Evolutionary conservation across 2,329 filamentous ascomycete genomes (phyloP), one percentile per base, ranked within the genome.

Genomic region (Aspergillus sp.): DNA sequence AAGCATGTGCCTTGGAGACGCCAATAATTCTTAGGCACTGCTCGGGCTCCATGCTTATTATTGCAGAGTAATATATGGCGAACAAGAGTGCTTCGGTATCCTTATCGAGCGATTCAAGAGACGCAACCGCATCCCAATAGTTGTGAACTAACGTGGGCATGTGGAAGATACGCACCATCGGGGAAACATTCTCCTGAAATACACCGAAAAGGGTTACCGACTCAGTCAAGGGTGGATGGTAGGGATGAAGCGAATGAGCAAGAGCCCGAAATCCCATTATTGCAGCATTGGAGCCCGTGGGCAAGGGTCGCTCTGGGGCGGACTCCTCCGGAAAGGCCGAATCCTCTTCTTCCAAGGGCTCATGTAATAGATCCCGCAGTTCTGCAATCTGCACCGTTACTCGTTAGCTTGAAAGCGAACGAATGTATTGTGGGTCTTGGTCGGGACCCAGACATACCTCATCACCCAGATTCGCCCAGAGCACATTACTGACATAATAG

Each of bases 401-500:
- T 32, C 7, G n/a, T 50, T 6, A 32, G 25, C 28, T 12, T 5
- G 2, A 17, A 30, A n/a, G n/a, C 47, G 32, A 13, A 36, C 12
- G 32, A 13, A 32, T 32, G 15, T n/a, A 30, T 12, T 17, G 10
- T 17, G 28, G 7, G 1, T 41, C 39, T 48, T 6, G 13, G 17
- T 43, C 9, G 32, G 3, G 4, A 17, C 38, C 19, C 36, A 15
- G 38, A 43, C 69, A 50, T 67, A 82, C 81, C 76, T 87, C 84
- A 56, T 85, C 84, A 58, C 84, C 85, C 63, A 88, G 74, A 64
- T 80, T 85, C 3, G 84, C 83, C 84, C 85, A 87, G 63, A 87
- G 85, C 21, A 81, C 82, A 68, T 84, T 87, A 70, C 85, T 87
- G 67, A 88, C 83, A 70, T 88, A 88, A 60, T 84, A 77, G 66